These are phyloP conservation scores for Rhododendron mucronatum DNA, from an alignment of 148 eudicot species.

Conservation along the genomic window DNA sequence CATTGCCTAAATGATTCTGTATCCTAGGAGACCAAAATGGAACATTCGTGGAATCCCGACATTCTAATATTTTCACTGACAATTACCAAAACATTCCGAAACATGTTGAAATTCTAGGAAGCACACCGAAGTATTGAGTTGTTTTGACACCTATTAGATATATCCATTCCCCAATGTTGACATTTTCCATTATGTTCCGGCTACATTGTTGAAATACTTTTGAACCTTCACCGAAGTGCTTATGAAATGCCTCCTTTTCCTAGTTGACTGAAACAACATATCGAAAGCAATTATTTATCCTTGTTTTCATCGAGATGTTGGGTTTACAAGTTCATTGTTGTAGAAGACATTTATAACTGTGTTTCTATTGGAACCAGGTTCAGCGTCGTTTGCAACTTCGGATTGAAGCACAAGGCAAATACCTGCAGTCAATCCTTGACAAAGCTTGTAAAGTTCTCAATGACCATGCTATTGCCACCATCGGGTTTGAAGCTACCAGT, in stretches of 20 bases:
- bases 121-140: background rate
- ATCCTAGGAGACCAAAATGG: too few species aligned
- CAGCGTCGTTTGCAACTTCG: slow-evolving; percentile 60
- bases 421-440: slow-evolving; percentile 60
- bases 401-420: slow-evolving; percentile 65
- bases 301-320: background rate
- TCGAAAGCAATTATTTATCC: background rate
- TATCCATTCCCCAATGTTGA: too few species aligned
- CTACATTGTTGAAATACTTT: background rate
- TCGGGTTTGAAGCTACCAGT: slow-evolving; percentile 52
- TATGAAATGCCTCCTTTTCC: background rate
- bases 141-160: background rate
- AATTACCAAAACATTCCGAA: background rate
- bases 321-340: background rate
- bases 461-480: slow-evolving; percentile 31
- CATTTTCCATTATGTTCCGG: background rate
- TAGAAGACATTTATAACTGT: background rate
- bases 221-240: background rate
- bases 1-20: background rate
- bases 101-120: background rate
- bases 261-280: background rate
- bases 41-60: background rate
- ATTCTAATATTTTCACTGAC: background rate
- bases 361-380: slow-evolving; percentile 31
- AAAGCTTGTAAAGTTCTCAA: slow-evolving; percentile 62